These are phyloP conservation scores for Rossbeevera mucosa DNA, from an alignment of 768 basidiomycete genomes.

Conservation along the genomic window DNA sequence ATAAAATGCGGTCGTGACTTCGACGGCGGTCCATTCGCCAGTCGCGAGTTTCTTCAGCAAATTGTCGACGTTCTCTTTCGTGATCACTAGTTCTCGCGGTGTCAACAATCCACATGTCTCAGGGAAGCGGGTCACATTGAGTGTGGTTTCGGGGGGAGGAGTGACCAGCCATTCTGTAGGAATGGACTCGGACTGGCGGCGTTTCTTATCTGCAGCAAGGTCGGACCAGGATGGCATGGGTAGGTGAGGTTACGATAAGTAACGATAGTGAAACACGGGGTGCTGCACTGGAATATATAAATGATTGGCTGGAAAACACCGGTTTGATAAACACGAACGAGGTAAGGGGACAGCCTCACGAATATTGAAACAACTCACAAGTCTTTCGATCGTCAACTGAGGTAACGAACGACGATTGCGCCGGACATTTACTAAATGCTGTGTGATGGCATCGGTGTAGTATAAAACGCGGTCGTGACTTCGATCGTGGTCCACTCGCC, in stretches of 20 bases:
- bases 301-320: slow-evolving; percentile 1
- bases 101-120: slow-evolving; percentile 39
- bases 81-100: slow-evolving; percentile 55
- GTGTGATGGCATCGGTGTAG: slow-evolving; percentile 70
- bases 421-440: slow-evolving; percentile 56
- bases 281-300: slow-evolving; percentile 6
- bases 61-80: slow-evolving; percentile 39
- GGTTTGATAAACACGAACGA: background rate
- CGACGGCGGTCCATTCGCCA: slow-evolving; percentile 56
- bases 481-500: slow-evolving; percentile 59
- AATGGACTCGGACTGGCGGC: slow-evolving; percentile 48
- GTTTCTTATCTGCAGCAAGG: slow-evolving; percentile 51
- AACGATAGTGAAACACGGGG: background rate
- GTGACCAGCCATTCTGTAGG: slow-evolving; percentile 61
- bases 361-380: slow-evolving; percentile 84
- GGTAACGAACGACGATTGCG: background rate
- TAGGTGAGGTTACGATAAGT: background rate
- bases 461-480: slow-evolving; percentile 72
- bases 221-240: slow-evolving; percentile 42
- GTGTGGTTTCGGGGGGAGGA: slow-evolving; percentile 41
- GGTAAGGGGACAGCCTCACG: slow-evolving; percentile 39
- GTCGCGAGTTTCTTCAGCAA: slow-evolving; percentile 47
- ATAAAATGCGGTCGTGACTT: slow-evolving; percentile 70
- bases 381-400: background rate
- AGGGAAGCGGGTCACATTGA: slow-evolving; percentile 54